Conservation (phyloP, 2,329 filamentous ascomycete genomes). For the Aspergillus felis region DNA sequence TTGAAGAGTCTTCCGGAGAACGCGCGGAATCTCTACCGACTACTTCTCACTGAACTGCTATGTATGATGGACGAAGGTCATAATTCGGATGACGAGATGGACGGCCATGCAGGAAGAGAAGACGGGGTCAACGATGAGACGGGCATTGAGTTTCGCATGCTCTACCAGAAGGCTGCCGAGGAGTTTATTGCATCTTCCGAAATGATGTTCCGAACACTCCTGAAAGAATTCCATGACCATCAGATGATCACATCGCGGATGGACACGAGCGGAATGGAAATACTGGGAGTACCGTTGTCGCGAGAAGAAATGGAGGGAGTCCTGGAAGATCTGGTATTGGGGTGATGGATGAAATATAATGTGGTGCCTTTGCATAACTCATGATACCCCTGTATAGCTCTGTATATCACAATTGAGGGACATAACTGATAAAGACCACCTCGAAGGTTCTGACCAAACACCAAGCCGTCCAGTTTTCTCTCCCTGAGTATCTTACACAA, state of each 20-base stretch:
- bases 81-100: slow-evolving; percentile 49
- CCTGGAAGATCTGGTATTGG: slow-evolving; percentile 66
- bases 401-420: slow-evolving; percentile 1
- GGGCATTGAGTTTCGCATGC: slow-evolving; percentile 81
- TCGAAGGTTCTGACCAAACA: not conserved
- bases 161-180: slow-evolving; percentile 94
- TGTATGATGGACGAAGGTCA: slow-evolving; percentile 57
- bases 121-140: slow-evolving; percentile 36
- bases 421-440: not conserved
- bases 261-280: slow-evolving; percentile 78
- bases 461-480: not conserved
- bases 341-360: slow-evolving; percentile 16
- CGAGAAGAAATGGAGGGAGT: slow-evolving; percentile 86
- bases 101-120: slow-evolving; percentile 28
- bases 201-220: slow-evolving; percentile 86
- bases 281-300: slow-evolving; percentile 78
- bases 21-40: slow-evolving; percentile 77
- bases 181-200: slow-evolving; percentile 97
- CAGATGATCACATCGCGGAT: slow-evolving; percentile 92
- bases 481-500: not conserved
- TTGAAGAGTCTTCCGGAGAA: slow-evolving; percentile 88
- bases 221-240: slow-evolving; percentile 98
- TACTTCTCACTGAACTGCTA: slow-evolving; percentile 81
- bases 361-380: slow-evolving; percentile 14
- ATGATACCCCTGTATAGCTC: slow-evolving; percentile 33